Evolutionary conservation across 1,284 basidiomycete species (phyloP).

Genomic region (Apiotrichum gracile): DNA sequence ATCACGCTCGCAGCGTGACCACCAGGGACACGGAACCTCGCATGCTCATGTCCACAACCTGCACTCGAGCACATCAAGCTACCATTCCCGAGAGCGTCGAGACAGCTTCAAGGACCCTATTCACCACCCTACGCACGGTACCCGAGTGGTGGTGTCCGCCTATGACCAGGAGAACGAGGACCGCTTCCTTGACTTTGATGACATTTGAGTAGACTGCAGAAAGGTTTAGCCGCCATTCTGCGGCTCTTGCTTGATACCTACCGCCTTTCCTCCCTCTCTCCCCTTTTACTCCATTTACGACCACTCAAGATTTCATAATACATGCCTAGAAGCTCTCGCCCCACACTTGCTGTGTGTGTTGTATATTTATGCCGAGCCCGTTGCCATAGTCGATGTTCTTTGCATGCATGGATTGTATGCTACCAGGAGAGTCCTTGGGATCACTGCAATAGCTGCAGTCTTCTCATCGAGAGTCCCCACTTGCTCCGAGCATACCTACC

Average conservation of each 20-base stretch:
- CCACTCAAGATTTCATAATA: neutral
- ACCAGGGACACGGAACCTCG: neutral
- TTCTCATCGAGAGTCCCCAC: no score
- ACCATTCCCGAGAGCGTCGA: neutral
- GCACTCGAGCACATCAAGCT: neutral
- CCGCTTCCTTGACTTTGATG: constrained; percentile 21
- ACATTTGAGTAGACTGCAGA: constrained; percentile 2
- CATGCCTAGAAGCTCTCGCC: no score
- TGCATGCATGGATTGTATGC: no score
- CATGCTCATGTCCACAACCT: neutral
- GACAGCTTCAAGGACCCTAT: neutral
- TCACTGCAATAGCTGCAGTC: no score
- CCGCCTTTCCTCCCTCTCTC: no score
- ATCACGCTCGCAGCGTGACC: neutral
- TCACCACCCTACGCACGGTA: constrained; percentile 3
- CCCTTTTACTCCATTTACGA: neutral
- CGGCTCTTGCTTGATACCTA: neutral
- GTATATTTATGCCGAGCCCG: no score
- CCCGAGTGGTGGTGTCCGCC: neutral
- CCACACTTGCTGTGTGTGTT: no score
- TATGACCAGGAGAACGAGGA: neutral
- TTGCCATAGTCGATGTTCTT: no score
- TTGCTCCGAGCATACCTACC: no score
- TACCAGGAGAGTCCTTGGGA: no score
- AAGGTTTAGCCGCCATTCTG: neutral